phyloP scores from a whole-genome alignment of 2,329 filamentous ascomycete genomes.

The Calonectria hawksworthii region DNA sequence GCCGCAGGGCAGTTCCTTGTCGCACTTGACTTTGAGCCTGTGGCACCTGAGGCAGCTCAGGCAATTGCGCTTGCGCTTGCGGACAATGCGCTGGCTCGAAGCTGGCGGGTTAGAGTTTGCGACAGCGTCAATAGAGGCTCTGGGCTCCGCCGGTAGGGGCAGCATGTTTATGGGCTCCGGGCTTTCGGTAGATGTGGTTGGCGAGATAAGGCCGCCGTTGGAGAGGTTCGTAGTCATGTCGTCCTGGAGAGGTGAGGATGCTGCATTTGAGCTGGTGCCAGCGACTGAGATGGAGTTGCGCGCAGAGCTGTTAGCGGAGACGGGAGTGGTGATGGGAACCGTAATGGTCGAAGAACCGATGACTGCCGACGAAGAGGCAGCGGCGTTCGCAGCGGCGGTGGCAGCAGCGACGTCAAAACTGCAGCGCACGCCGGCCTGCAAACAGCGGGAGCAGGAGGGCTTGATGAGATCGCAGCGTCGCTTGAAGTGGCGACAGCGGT shows the following conservation, averaged over 20 bases:
- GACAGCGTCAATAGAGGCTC: conserved; percentile 12
- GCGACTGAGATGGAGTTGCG: background rate
- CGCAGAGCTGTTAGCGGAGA: conserved; percentile 16
- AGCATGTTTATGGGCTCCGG: conserved; percentile 38
- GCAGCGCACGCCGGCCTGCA: conserved; percentile 51
- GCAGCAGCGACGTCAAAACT: conserved; percentile 47
- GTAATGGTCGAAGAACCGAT: conserved; percentile 29
- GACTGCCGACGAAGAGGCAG: conserved; percentile 27
- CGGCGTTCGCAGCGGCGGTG: conserved; percentile 28
- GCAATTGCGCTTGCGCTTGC: conserved; percentile 54
- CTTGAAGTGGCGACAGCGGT: conserved; percentile 54
- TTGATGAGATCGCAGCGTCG: conserved; percentile 53
- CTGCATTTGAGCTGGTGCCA: conserved; percentile 22
- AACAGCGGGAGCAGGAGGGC: conserved; percentile 52
- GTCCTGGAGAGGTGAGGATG: conserved; percentile 35
- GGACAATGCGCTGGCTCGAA: conserved; percentile 44
- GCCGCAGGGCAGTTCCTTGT: conserved; percentile 54
- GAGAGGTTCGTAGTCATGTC: conserved; percentile 27
- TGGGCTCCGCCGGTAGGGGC: conserved; percentile 24
- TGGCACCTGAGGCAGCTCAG: conserved; percentile 54
- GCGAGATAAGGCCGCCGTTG: conserved; percentile 47
- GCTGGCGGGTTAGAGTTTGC: conserved; percentile 7
- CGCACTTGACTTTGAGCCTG: conserved; percentile 55
- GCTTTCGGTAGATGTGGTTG: conserved; percentile 47
- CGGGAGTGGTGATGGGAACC: conserved; percentile 24